Percentiles rank a stretch among this genome's conserved stretches.
These are phyloP conservation scores for Pseudocercospora pini-densiflorae DNA, from an alignment of 2,329 filamentous ascomycete species.

Conservation along the genomic window DNA sequence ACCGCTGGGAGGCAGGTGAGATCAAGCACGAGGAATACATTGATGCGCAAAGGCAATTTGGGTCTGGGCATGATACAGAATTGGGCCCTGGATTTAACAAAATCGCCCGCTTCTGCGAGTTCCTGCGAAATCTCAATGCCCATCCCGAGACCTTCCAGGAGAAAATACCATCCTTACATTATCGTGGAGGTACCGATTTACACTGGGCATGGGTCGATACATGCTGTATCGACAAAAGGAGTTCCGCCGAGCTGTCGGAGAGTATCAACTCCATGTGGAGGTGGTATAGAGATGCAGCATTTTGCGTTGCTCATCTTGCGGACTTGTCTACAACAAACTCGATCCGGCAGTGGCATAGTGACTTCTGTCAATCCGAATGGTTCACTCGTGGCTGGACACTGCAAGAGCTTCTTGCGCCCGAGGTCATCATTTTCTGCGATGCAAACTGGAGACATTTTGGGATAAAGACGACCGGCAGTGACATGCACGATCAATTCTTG, in stretches of 20 bases:
- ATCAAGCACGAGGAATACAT: neutral
- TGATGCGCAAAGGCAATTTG: neutral
- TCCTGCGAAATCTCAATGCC: neutral
- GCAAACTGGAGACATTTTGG: constrained; percentile 9
- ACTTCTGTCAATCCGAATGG: constrained; percentile 8
- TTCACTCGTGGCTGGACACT: constrained; percentile 20
- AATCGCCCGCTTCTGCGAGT: neutral
- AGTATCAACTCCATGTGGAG: constrained; percentile 1
- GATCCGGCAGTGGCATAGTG: neutral
- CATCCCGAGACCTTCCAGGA: neutral
- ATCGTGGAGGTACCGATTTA: neutral
- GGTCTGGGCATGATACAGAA: neutral
- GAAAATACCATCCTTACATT: neutral
- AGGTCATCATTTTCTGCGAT: constrained; percentile 17
- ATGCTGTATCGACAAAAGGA: constrained; percentile 26
- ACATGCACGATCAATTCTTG: neutral
- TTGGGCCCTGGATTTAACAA: neutral
- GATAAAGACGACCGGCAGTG: neutral
- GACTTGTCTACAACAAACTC: neutral
- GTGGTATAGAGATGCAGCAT: constrained; percentile 1
- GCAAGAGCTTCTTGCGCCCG: constrained; percentile 21
- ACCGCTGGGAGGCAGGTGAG: neutral
- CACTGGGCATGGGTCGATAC: constrained; percentile 27
- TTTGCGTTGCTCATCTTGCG: constrained; percentile 1
- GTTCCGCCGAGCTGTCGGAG: constrained; percentile 23